phyloP scores from a whole-genome alignment of 805 yeast species.

The Ogataea parapolymorpha region DNA sequence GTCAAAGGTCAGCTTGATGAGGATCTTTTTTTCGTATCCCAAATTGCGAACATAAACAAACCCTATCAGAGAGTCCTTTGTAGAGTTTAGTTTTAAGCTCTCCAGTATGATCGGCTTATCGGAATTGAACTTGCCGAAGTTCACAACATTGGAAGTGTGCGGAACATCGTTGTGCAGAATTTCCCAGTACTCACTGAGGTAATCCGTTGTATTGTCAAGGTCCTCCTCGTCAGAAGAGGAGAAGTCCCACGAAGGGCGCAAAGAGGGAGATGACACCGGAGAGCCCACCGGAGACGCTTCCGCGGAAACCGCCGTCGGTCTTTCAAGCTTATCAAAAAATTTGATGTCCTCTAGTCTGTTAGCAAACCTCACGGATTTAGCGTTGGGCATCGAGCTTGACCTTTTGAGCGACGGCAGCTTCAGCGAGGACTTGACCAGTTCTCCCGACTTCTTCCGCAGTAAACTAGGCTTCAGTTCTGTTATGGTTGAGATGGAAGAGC shows the following conservation, averaged over 20 bases:
- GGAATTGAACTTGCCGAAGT: slow-evolving; percentile 32
- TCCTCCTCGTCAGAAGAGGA: slow-evolving; percentile 25
- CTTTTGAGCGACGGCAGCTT: slow-evolving; percentile 42
- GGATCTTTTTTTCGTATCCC: slow-evolving; percentile 38
- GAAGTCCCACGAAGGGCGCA: slow-evolving; percentile 26
- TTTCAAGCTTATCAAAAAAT: slow-evolving; percentile 57
- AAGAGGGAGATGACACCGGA: slow-evolving; percentile 14
- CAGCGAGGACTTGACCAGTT: slow-evolving; percentile 44
- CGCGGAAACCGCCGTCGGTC: slow-evolving; percentile 61
- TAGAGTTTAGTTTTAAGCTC: slow-evolving; percentile 36
- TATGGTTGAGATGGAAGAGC: slow-evolving; percentile 19
- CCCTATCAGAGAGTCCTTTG: slow-evolving; percentile 43
- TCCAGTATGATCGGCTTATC: slow-evolving; percentile 31
- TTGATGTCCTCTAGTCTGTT: slow-evolving; percentile 57
- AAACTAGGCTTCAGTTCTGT: slow-evolving; percentile 26
- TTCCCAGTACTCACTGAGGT: slow-evolving; percentile 26
- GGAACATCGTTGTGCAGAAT: slow-evolving; percentile 32
- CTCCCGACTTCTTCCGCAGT: slow-evolving; percentile 53
- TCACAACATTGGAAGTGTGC: slow-evolving; percentile 23
- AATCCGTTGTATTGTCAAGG: slow-evolving; percentile 19
- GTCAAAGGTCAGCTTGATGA: slow-evolving; percentile 48
- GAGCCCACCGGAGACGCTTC: slow-evolving; percentile 46
- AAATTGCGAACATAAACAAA: slow-evolving; percentile 38
- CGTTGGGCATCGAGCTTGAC: slow-evolving; percentile 48
- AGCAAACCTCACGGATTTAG: slow-evolving; percentile 65